phyloP scores from a whole-genome alignment of 2,329 filamentous ascomycete genomes.

The Monilinia polystroma region DNA sequence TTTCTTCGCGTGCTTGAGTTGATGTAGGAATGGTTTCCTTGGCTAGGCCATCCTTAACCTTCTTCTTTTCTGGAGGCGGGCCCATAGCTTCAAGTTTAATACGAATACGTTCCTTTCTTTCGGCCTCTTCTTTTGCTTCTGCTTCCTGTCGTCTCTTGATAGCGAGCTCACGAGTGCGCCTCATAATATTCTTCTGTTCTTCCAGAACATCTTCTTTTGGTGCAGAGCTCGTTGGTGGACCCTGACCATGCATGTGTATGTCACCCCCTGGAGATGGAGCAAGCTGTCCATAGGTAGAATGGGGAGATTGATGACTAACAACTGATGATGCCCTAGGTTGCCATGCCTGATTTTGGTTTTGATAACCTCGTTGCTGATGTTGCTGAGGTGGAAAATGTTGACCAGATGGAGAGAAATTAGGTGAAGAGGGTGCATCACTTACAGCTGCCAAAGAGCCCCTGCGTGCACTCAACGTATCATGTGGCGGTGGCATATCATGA shows the following conservation, averaged over 20 bases:
- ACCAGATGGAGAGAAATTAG: slow-evolving; percentile 42
- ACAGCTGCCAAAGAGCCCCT: slow-evolving; percentile 52
- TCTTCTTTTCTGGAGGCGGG: slow-evolving; percentile 60
- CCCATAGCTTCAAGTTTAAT: slow-evolving; percentile 71
- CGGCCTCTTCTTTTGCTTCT: slow-evolving; percentile 71
- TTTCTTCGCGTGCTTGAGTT: slow-evolving; percentile 35
- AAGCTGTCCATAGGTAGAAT: slow-evolving; percentile 37
- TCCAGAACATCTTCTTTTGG: slow-evolving; percentile 55
- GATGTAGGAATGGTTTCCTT: slow-evolving; percentile 45
- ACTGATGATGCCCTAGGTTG: slow-evolving; percentile 43
- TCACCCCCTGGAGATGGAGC: slow-evolving; percentile 42
- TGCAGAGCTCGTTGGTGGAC: slow-evolving; percentile 36
- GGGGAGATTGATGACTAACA: slow-evolving; percentile 40
- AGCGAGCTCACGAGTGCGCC: slow-evolving; percentile 66
- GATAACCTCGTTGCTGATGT: slow-evolving; percentile 20
- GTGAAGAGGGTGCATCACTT: slow-evolving; percentile 52
- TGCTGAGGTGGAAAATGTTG: slow-evolving; percentile 35
- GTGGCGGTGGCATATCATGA: slow-evolving; percentile 39
- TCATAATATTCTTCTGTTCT: slow-evolving; percentile 71
- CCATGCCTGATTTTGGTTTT: slow-evolving; percentile 41
- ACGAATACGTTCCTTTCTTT: slow-evolving; percentile 66
- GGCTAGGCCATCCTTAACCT: slow-evolving; percentile 52
- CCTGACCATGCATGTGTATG: slow-evolving; percentile 30
- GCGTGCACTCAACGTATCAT: slow-evolving; percentile 45
- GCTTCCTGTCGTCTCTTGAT: slow-evolving; percentile 67